Base-by-base conservation (phyloP, 192 early-diverging fungal genomes). In the Entomortierella beljakovae region DNA sequence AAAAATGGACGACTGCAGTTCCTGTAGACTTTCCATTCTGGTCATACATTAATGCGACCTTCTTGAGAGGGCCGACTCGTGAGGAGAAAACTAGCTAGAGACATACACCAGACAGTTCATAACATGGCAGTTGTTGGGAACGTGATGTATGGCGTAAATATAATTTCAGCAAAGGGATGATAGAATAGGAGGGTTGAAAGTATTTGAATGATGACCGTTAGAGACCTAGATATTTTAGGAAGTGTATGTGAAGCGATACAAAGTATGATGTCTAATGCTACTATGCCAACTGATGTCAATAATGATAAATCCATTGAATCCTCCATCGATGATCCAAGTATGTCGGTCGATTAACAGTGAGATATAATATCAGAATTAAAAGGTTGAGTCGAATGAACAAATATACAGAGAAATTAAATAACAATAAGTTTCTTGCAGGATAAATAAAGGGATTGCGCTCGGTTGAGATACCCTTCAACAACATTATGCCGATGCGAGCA, bases 21-120 rank as follows among this genome's bases (percentile, higher is more conserved):
- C 86, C 86, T 28, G 70, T 76, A 5, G 85, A 86, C 60, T 79
- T 83, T 51, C 85, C 86, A 60, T 72, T 80, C 70, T 87, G 80
- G 57, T 87, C 84, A 64, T 80, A 87, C 70, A 82, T 87, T 7
- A 87, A 64, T 20, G 69, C 77, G 53, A 81, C 81, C 67, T 82
- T 79, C 34, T 80, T 79, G 62, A 87, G 70, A 56, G 86, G 86
- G 31, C 86, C 85, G 51, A 85, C 77, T 72, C 70, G 64, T 33
- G 71, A 71, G 26, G 65, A 42, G 57, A 83, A 85, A 35, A 85
- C 72, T 51, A 75, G 81, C 70, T 75, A 76, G 61, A 22, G 18
- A 42, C 35, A 29, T 20, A 33, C 31, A 57, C 32, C 28, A 4
- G 32, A 29, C 9, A 15, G 18, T 57, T 57, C 25, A 57, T 31